Base-by-base conservation (phyloP, 2,329 filamentous ascomycete species). In the Zymoseptoria pseudotritici region DNA sequence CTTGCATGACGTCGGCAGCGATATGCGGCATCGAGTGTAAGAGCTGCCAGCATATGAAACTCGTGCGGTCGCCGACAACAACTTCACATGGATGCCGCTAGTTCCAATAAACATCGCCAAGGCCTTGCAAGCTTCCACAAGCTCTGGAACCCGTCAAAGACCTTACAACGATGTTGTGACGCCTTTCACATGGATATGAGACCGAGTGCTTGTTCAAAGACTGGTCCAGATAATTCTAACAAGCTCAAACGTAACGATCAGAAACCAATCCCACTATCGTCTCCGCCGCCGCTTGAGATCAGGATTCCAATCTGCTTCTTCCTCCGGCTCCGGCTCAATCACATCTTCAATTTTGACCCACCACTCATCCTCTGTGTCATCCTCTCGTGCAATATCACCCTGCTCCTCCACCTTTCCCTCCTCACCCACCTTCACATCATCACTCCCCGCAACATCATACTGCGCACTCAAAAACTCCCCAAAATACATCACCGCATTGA, bases 401-500 rank as follows among this genome's bases (percentile, higher is more conserved):
- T 54, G 20, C 22, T 54, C 53, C n/a, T 50, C 36, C 2, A 21
- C 36, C 19, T 55, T 50, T 56, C 57, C 24, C 29, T 63, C 60
- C 24, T 61, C 17, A 56, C 31, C 58, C 17, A 56, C 59, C 46
- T 53, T 57, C 3, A 21, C 50, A 13, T 56, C 58, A 51, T n/a
- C 36, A 4, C 36, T 46, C 36, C 36, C 36, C 17, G 36, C 36
- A n/a, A 59, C 53, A 36, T 74, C 75, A 49, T 77, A 73, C 17
- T 75, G 66, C 6, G 77, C 79, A 13, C 90, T 77, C 59, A 94
- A 77, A 69, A 90, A 97, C 66, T 89, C 86, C 1, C 90, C 91
- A 69, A 96, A 86, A 67, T 92, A 92, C 70, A 92, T 83, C 63
- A 96, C 80, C 0, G 91, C 90, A 66, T 88, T 87, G 65, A 93